phyloP scores from a whole-genome alignment of 345 rosid species.

The Salix brachista region DNA sequence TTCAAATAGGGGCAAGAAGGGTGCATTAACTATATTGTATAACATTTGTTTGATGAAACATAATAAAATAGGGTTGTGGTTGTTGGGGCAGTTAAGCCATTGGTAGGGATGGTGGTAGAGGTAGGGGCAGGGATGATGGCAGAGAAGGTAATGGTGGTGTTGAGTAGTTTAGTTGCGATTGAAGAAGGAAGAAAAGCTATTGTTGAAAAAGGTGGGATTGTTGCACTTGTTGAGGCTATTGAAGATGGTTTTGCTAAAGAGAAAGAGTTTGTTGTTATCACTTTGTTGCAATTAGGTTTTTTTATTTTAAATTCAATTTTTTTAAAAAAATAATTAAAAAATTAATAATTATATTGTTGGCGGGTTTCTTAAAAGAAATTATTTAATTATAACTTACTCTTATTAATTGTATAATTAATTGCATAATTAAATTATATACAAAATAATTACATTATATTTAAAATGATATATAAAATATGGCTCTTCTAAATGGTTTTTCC shows the following conservation, averaged over 20 bases:
- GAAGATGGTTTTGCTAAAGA: slow-evolving; percentile 85
- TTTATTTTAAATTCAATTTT: too few species aligned
- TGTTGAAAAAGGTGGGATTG: slow-evolving; percentile 84
- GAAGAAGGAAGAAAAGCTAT: slow-evolving; percentile 67
- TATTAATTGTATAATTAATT: too few species aligned
- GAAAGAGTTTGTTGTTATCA: slow-evolving; percentile 79
- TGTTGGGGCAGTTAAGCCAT: slow-evolving; percentile 86
- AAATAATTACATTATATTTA: too few species aligned
- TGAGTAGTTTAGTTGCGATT: slow-evolving; percentile 69
- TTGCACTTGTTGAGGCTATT: slow-evolving; percentile 80
- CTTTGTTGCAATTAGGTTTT: slow-evolving; percentile 67
- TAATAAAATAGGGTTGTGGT: slow-evolving; percentile 84
- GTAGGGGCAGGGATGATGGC: slow-evolving; percentile 75
- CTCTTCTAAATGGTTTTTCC: too few species aligned
- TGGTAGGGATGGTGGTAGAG: slow-evolving; percentile 70
- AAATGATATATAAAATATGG: too few species aligned
- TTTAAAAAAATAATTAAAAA: too few species aligned
- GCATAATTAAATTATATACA: too few species aligned
- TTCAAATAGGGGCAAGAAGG: slow-evolving; percentile 79
- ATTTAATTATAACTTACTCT: too few species aligned
- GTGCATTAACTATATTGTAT: slow-evolving; percentile 80
- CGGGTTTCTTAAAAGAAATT: too few species aligned
- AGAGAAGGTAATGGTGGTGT: slow-evolving; percentile 92
- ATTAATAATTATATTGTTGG: too few species aligned
- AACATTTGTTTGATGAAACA: slow-evolving; percentile 70